Evolutionary conservation across 1,139 yeast species (phyloP).

Genomic region (Torulaspora pretoriensis): DNA sequence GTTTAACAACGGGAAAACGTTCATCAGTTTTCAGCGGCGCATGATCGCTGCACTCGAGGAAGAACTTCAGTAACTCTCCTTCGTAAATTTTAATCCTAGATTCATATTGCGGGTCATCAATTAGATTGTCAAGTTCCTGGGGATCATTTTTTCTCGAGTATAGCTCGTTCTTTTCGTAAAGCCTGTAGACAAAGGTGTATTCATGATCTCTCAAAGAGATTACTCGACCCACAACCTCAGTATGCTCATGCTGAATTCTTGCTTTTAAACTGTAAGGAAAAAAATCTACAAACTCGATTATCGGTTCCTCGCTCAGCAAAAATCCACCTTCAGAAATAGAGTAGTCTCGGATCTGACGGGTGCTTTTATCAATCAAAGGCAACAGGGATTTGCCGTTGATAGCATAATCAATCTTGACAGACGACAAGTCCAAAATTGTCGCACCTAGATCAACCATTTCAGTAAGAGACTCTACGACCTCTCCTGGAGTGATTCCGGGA

Average conservation of each 20-base stretch:
- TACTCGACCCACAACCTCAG: constrained; percentile 20
- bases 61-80: constrained; percentile 3
- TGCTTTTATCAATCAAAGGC: constrained; percentile 1
- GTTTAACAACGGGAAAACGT: constrained; percentile 5
- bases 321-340: constrained; percentile 10
- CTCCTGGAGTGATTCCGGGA: constrained; percentile 5
- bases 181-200: constrained; percentile 21
- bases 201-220: constrained; percentile 16
- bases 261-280: constrained; percentile 10
- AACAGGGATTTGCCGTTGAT: constrained; percentile 19
- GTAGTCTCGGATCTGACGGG: constrained; percentile 3
- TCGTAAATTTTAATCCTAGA: constrained; percentile 1
- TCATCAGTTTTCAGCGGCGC: constrained; percentile 8
- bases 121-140: constrained; percentile 6
- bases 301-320: constrained; percentile 9
- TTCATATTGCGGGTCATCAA: constrained; percentile 3
- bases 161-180: constrained; percentile 21
- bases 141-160: constrained; percentile 17
- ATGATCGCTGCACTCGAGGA: constrained; percentile 9
- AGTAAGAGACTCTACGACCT: constrained; percentile 10
- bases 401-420: constrained; percentile 11
- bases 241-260: constrained; percentile 5
- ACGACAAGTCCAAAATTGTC: constrained; percentile 18
- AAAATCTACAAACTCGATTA: constrained; percentile 6
- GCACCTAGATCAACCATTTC: constrained; percentile 24